Evolutionary conservation across 768 basidiomycete species (phyloP), one percentile per base, ranked within the genome.

Genomic region (Naganishia vishniacii): DNA sequence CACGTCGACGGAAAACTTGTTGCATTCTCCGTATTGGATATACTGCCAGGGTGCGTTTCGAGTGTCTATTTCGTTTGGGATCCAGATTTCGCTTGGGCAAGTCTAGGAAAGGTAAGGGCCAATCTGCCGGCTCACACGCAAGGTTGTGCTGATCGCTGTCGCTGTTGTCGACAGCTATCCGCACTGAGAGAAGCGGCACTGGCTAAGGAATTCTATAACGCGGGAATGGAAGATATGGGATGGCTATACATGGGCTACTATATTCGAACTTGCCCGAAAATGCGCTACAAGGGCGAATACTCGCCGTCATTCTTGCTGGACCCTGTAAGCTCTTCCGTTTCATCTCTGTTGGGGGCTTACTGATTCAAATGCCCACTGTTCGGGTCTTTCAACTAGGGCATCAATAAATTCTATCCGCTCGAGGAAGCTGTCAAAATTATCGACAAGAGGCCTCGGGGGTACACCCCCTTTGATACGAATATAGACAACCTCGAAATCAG

Each of bases 261-360:
- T 75, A 88, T 98, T 41, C 83, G 95, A 69, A 85, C 88, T 1
- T 97, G 93, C 72, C 83, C 80, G 56, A 99, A 99, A 78, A 98
- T 98, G 95, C 82, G 82, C 61, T 98, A 99, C 78, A 99, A 99
- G 72, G 92, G 86, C 29, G 91, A 95, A 61, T 99, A 93, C 69
- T 75, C 81, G 0, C 94, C 94, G 0, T 95, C 93, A 2, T 90
- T 84, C 68, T 81, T 98, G 20, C 82, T 84, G 13, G 93, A 98
- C 76, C 91, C 93, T 8, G 89, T 91, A 67, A 69, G 81, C 29
- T 46, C 48, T 18, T n/a, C n/a, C 5, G 20, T 20, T 16, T 48
- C 6, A 29, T 28, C 25, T 16, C 20, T 12, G 34, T 12, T n/a
- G n/a, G n/a, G n/a, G n/a, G n/a, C n/a, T n/a, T n/a, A n/a, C n/a